Base-by-base conservation (phyloP, 257 asterid species). In the Gentiana straminea region DNA sequence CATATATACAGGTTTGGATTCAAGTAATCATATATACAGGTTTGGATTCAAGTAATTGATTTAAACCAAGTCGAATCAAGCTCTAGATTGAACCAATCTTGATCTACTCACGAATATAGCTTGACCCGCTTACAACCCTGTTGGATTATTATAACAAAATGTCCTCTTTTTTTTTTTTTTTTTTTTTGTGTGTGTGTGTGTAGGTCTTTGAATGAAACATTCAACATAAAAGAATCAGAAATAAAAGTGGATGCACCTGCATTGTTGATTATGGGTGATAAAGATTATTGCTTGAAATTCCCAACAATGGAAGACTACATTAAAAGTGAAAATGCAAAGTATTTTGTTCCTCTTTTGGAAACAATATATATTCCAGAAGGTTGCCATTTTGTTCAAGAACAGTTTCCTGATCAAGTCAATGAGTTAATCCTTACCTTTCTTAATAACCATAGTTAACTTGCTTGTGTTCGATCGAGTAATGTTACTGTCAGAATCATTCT, bases 361-460 rank as follows among this genome's bases (percentile, higher is more conserved):
- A 78, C 81, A 4, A 66, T 63, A 43, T 79, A 52, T 39, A 45
- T 86, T 49, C 75, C 81, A 1, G 90, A 77, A 72, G 95, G 90
- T n/a, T 45, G 73, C 54, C 89, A 83, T 69, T 86, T 86, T 45
- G 79, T 83, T 69, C 94, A 83, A 63, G 90, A 83, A 76, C 95
- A 83, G 54, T 73, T 75, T 24, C 86, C 95, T 4, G 62, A 71
- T 12, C 75, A 73, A 54, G 82, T 80, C 35, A 83, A 75, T 55
- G 35, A 72, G 39, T 79, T 82, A 0, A 72, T 82, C 2, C 55
- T 82, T 61, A 47, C 51, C 70, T 85, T 85, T 48, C 86, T 82
- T 12, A 65, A 64, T 13, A 69, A 11, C 36, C 59, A 76, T 35
- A 33, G 35, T 53, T 70, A 67, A 72, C 58, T 50, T 35, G 24